Conservation (phyloP, 2,329 filamentous ascomycete species). For the Fusarium anthophilum region DNA sequence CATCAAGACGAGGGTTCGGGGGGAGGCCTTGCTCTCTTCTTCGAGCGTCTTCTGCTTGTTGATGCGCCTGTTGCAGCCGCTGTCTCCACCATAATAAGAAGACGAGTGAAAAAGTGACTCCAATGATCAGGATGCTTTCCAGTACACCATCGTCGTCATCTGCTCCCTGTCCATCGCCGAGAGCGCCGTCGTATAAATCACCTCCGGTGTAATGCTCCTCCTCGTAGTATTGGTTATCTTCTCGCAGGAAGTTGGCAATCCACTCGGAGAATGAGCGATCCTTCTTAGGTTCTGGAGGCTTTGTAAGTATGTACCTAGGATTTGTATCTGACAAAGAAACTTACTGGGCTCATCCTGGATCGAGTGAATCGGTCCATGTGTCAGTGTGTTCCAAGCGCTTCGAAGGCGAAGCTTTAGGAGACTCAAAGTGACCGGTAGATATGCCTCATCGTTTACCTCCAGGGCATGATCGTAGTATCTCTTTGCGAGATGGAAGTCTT, state of each 20-base stretch:
- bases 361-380: constrained; percentile 88
- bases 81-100: constrained; percentile 85
- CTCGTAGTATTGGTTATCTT: constrained; percentile 73
- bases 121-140: constrained; percentile 86
- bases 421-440: constrained; percentile 89
- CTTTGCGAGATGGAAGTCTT: constrained; percentile 98
- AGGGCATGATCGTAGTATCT: constrained; percentile 93
- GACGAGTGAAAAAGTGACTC: constrained; percentile 76
- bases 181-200: constrained; percentile 63
- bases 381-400: constrained; percentile 95
- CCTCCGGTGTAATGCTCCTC: constrained; percentile 64
- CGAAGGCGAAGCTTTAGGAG: constrained; percentile 84
- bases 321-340: constrained; percentile 40
- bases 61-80: constrained; percentile 69
- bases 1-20: constrained; percentile 37
- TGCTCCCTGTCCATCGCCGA: constrained; percentile 68
- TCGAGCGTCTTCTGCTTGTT: constrained; percentile 46
- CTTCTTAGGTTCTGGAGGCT: constrained; percentile 68
- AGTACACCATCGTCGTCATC: constrained; percentile 78
- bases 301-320: constrained; percentile 40
- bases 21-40: constrained; percentile 47
- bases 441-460: constrained; percentile 91
- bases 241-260: constrained; percentile 84
- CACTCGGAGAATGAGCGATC: constrained; percentile 85
- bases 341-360: constrained; percentile 89